Evolutionary conservation across 1,139 yeast genomes (phyloP), one percentile per base, ranked within the genome.

Genomic region (Geotrichum candidum): DNA sequence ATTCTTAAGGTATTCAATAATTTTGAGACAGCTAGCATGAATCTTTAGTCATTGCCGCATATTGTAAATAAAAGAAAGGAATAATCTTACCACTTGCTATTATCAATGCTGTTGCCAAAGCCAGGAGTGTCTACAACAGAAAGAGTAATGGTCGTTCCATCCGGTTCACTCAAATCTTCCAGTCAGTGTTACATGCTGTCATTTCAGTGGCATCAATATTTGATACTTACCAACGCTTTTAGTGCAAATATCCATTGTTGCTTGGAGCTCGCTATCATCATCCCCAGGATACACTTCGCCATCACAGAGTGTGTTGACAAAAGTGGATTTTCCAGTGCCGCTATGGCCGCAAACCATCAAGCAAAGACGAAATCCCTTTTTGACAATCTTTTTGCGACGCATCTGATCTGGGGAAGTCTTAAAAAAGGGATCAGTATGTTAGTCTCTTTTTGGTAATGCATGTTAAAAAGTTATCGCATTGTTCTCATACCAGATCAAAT

Each of bases 291-390:
- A 86, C 18, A 84, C 85, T 67, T 87, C 84, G 63, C 91, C 96
- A 52, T 96, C 96, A 76, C 97, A 91, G 60, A 91, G 76, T 60
- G 92, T 84, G 74, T 90, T 88, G 64, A 90, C 80, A 70, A 90
- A 89, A 0, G 95, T 84, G 2, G 95, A 82, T 71, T 90, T 86
- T 3, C 96, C 96, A 0, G 86, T 79, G 2, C 96, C 96, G 6
- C 85, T 77, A 7, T 81, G 78, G 9, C 96, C 96, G 35, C 86
- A 85, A 27, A 89, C 82, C 86, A 90, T 82, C 64, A 90, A 72
- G 53, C 90, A 84, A 73, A 90, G 90, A 68, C 89, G 87, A 69
- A 90, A 83, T 52, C 94, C 96, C 71, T 90, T 87, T 72, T 87
- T 88, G 69, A 87, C 85, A 70, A 89, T 94, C 72, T 88, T 88